phyloP scores from a whole-genome alignment of 169 alveolate species.

The Eimeria necatrix region DNA sequence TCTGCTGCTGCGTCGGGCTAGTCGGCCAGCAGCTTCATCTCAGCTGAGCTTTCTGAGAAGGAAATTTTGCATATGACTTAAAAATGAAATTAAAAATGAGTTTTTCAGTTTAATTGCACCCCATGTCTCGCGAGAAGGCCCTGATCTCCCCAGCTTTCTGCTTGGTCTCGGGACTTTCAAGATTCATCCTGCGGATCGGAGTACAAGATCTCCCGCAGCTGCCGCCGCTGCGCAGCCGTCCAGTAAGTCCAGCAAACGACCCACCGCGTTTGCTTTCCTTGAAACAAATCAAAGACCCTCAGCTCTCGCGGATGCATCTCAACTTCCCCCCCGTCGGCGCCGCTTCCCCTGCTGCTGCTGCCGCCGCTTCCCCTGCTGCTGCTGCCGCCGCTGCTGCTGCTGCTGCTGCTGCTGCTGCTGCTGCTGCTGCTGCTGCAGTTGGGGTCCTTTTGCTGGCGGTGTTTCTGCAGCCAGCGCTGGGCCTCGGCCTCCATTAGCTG shows the following conservation, averaged over 20 bases:
- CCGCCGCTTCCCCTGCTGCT: background rate
- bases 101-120: too few species aligned
- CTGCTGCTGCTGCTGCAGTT: background rate
- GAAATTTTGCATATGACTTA: too few species aligned
- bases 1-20: too few species aligned
- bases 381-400: conserved; percentile 12
- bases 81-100: too few species aligned
- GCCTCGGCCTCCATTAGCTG: background rate
- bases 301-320: conserved; percentile 43
- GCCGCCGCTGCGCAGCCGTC: conserved; percentile 12
- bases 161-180: too few species aligned
- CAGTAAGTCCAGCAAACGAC: conserved; percentile 80
- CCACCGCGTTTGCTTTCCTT: conserved; percentile 82
- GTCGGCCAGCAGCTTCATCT: too few species aligned
- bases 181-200: too few species aligned
- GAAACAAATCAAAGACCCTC: conserved; percentile 41
- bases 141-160: too few species aligned
- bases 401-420: conserved; percentile 35
- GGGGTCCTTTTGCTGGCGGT: too few species aligned
- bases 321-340: background rate
- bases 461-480: background rate
- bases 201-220: background rate
- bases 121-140: too few species aligned
- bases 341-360: conserved; percentile 40
- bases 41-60: too few species aligned